Conservation (phyloP, 805 yeast species). For the Ogataea thermomethanolica region DNA sequence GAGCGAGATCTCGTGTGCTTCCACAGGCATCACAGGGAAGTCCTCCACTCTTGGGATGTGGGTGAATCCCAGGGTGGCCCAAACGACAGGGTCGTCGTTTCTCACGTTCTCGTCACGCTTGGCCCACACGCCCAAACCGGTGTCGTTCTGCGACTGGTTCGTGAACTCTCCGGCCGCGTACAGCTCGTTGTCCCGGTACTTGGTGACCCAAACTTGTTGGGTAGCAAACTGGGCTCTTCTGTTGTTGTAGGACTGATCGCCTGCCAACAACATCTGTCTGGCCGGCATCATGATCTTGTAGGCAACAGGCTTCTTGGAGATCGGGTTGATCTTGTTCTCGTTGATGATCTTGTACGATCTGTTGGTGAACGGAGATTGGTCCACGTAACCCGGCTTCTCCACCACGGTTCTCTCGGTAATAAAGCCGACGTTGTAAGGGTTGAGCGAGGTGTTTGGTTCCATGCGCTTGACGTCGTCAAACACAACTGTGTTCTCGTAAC, state of each 20-base stretch:
- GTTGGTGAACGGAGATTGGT: conserved; percentile 72
- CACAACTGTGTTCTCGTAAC: conserved; percentile 70
- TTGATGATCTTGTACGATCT: conserved; percentile 74
- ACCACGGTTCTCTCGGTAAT: conserved; percentile 57
- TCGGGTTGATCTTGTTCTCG: conserved; percentile 66
- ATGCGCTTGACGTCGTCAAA: conserved; percentile 67
- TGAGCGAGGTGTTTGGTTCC: conserved; percentile 49
- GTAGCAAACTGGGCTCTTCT: conserved; percentile 76
- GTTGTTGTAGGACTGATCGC: conserved; percentile 56
- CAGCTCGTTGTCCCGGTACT: conserved; percentile 66
- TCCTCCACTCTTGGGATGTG: conserved; percentile 82
- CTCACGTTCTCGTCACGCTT: conserved; percentile 64
- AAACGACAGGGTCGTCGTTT: conserved; percentile 71
- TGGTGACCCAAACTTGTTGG: conserved; percentile 79
- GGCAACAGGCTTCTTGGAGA: conserved; percentile 69
- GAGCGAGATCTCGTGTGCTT: conserved; percentile 63
- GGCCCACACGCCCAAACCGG: conserved; percentile 72
- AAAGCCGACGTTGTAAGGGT: conserved; percentile 71
- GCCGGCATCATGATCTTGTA: conserved; percentile 75
- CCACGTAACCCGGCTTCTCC: conserved; percentile 68
- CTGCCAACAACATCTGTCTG: conserved; percentile 70
- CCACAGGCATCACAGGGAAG: conserved; percentile 89
- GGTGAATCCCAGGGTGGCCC: conserved; percentile 80
- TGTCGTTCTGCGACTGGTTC: conserved; percentile 68
- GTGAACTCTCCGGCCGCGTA: conserved; percentile 86